Base-by-base conservation (phyloP, 164 flowering plant species). In the Cinnamomum micranthum region DNA sequence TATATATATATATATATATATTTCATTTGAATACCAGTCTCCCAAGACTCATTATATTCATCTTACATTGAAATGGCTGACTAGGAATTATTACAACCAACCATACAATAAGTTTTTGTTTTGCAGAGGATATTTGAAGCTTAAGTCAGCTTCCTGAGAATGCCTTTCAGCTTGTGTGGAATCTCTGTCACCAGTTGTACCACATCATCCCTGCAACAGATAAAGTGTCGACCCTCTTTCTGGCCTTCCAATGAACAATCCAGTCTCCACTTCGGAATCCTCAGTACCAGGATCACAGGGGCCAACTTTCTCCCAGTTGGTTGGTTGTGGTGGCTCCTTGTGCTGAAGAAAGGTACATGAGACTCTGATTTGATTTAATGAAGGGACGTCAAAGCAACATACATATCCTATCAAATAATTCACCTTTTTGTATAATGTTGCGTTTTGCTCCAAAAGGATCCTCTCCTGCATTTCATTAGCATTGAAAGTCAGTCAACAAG, bases 361-460 rank as follows among this genome's bases (percentile, higher is more conserved):
- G 15, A 25, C 23, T 60, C 64, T 60, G 23, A 60, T 60, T 17
- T 19, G 73, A 28, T 27, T 41, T 41, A 7, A 41, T 9, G 47
- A 41, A 41, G 47, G 47, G 47, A 41, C 64, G 17, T 4, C 64
- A 60, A 27, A 17, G 60, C n/a, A 60, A 35, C 74, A 63, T 19
- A 20, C 9, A 25, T 1, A 17, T 10, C 22, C 50, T 33, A 13
- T 20, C 17, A 68, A 22, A 27, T 58, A 25, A 74, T 20, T 79
- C 50, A 92, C 98, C 97, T 90, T 86, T 75, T 84, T 79, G 62
- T 67, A 6, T 3, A 93, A 86, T 73, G 78, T 71, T 51, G 81
- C 84, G 81, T 93, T 90, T 81, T 93, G 97, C 50, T 88, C 92
- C 33, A 77, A 70, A 6, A 93, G 82, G 25, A 47, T 59, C 71